phyloP scores from a whole-genome alignment of 345 rosid genomes.

The Aquilaria yunnanensis region DNA sequence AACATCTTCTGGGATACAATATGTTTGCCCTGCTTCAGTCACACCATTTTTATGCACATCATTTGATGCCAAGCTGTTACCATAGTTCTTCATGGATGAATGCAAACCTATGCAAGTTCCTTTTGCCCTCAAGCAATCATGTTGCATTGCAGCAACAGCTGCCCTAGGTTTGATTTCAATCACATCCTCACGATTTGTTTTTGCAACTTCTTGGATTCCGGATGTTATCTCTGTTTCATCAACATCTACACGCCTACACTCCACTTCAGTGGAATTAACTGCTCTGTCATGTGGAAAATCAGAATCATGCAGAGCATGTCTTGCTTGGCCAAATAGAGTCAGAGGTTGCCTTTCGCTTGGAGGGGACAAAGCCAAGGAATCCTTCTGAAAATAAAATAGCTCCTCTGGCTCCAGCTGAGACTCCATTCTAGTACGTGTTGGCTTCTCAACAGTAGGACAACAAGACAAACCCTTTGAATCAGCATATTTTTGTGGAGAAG shows the following conservation, averaged over 20 bases:
- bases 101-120: neutral
- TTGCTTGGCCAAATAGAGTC: conserved; percentile 74
- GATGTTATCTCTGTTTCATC: conserved; percentile 12
- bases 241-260: conserved; percentile 16
- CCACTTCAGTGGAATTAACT: conserved; percentile 12
- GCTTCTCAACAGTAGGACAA: conserved; percentile 26
- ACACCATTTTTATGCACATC: neutral
- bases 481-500: conserved; percentile 24
- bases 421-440: conserved; percentile 21
- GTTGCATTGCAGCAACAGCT: neutral
- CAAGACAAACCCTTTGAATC: conserved; percentile 13
- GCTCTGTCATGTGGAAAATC: conserved; percentile 15
- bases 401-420: conserved; percentile 19
- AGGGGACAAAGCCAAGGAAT: conserved; percentile 30
- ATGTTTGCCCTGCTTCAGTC: neutral
- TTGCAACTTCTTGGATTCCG: conserved; percentile 10
- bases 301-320: conserved; percentile 37
- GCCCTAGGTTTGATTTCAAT: conserved; percentile 9
- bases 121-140: conserved; percentile 10
- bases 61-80: neutral
- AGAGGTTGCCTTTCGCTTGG: conserved; percentile 38
- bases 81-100: conserved; percentile 3
- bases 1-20: neutral
- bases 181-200: conserved; percentile 9
- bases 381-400: conserved; percentile 18